Evolutionary conservation across 352 stramenopile genomes (phyloP), one percentile per base, ranked within the genome.

Genomic region (Blastocystis sp.): DNA sequence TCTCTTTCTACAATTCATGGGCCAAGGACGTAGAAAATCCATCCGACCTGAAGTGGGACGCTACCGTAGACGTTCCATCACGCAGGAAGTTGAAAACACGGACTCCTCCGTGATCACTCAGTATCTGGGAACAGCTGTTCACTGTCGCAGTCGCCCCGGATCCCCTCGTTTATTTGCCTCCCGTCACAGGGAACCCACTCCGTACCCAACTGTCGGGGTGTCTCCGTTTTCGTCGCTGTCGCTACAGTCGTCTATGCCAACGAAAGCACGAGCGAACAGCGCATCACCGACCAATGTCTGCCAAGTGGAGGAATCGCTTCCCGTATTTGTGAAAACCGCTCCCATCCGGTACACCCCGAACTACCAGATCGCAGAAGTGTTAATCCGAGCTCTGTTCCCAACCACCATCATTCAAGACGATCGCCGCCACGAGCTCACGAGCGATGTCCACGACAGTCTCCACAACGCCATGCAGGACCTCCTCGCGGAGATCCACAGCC

Each of bases 321-420:
- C 69, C 16, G n/a, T n/a, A n/a, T 64, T 81, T 61, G 69, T 81
- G 32, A 4, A 14, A 18, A 81, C 69, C n/a, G n/a, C 18, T 38
- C 29, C 46, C 16, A 42, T 51, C 4, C 11, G 48, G 40, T 8
- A 44, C 24, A 44, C 18, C 9, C 29, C 36, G 61, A 64, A 81
- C 34, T 81, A 46, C 40, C 38, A 63, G 21, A 63, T 81, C 24
- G 69, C 69, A 11, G 48, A 49, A n/a, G n/a, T 63, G 21, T 32
- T 81, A 6, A 44, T 57, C 24, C 27, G 49, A 18, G 36, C 69
- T 7, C 48, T 81, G 24, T 81, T 81, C 51, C 27, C 16, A 16
- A 51, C 61, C 27, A 44, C 18, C 48, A 81, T 81, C 27, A 24
- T 81, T 36, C 69, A 81, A 29, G 63, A 81, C 40, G 49, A 81